Evolutionary conservation across 2,329 filamentous ascomycete species (phyloP).

Genomic region (Aspergillus jensenii): DNA sequence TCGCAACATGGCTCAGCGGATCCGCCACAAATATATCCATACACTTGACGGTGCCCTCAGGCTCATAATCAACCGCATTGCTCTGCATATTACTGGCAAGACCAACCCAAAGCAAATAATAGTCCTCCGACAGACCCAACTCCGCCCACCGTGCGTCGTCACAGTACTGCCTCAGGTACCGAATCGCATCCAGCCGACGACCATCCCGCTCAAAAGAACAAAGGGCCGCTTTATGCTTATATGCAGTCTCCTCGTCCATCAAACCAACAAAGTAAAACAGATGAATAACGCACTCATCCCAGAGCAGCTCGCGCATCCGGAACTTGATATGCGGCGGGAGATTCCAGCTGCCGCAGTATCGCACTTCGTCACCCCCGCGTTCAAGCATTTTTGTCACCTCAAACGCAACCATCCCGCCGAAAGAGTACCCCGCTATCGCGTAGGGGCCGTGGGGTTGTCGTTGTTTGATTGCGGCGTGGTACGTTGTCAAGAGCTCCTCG

Average conservation of each 20-base stretch:
- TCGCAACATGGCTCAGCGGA: conserved; percentile 21
- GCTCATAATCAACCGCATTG: conserved; percentile 41
- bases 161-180: background rate
- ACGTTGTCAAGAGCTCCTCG: background rate
- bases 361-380: background rate
- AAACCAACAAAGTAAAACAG: conserved; percentile 44
- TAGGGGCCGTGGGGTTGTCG: background rate
- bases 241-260: background rate
- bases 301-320: conserved; percentile 43
- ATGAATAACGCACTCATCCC: conserved; percentile 41
- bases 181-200: no score
- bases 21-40: conserved; percentile 47
- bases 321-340: conserved; percentile 51
- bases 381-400: background rate
- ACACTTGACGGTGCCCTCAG: conserved; percentile 32
- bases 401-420: background rate
- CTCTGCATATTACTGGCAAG: no score
- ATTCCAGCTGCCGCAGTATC: background rate
- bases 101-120: no score
- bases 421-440: background rate
- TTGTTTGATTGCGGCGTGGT: background rate
- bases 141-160: no score
- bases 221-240: background rate
- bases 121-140: no score
- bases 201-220: no score